Conservation (phyloP, 2,329 filamentous ascomycete genomes). For the Capronia coronata region DNA sequence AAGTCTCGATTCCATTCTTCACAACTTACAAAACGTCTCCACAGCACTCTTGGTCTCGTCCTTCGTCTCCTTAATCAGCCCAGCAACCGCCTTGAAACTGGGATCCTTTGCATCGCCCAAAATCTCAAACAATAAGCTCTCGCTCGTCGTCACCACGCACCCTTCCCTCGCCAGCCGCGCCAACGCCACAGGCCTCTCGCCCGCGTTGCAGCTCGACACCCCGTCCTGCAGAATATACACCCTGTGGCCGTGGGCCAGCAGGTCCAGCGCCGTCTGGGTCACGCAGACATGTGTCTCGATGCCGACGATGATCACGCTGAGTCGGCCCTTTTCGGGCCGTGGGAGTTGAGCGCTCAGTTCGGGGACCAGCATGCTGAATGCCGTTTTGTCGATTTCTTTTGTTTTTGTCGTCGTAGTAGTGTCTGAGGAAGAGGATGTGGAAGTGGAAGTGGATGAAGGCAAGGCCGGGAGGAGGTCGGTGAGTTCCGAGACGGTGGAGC, state of each 20-base stretch:
- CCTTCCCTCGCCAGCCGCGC: constrained; percentile 69
- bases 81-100: constrained; percentile 65
- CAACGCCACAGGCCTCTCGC: constrained; percentile 74
- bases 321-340: constrained; percentile 20
- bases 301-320: constrained; percentile 66
- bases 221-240: constrained; percentile 87
- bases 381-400: constrained; percentile 73
- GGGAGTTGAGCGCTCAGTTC: constrained; percentile 42
- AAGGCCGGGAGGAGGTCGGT: constrained; percentile 42
- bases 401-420: no score
- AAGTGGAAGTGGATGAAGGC: no score
- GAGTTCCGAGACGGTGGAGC: constrained; percentile 72
- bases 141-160: constrained; percentile 73
- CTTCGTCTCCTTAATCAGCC: constrained; percentile 70
- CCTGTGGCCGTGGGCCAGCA: constrained; percentile 64
- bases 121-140: constrained; percentile 83
- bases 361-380: constrained; percentile 75
- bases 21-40: constrained; percentile 46
- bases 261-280: constrained; percentile 81
- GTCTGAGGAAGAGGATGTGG: no score
- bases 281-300: constrained; percentile 95
- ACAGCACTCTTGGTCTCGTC: constrained; percentile 64
- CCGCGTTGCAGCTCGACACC: constrained; percentile 77
- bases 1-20: neutral
- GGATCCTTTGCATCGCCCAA: constrained; percentile 71